Evolutionary conservation across 306 rosid genomes (phyloP).

Genomic region (Aeschynomene evenia): DNA sequence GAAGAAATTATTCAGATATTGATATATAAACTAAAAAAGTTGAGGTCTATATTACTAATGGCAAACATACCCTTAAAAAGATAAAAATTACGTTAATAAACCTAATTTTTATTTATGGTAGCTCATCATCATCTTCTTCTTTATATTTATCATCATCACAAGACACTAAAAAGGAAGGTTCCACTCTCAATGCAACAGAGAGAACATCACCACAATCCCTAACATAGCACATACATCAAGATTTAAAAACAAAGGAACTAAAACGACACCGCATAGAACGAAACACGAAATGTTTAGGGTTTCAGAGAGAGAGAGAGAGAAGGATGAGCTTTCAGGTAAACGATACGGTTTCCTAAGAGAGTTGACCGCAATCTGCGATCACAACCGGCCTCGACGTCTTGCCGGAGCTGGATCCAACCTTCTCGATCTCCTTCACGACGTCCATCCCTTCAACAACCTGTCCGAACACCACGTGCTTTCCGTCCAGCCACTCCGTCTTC

Average conservation of each 20-base stretch:
- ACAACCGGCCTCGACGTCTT: conserved; percentile 61
- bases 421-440: conserved; percentile 61
- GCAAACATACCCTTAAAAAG: too few species aligned
- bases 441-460: conserved; percentile 62
- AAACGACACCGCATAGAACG: conserved; percentile 19
- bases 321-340: neutral
- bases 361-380: conserved; percentile 80
- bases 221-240: neutral
- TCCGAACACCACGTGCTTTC: conserved; percentile 90
- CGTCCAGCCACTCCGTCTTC: conserved; percentile 91
- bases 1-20: too few species aligned
- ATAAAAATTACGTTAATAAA: neutral
- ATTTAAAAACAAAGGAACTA: neutral
- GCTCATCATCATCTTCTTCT: conserved; percentile 33
- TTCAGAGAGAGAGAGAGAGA: conserved; percentile 22
- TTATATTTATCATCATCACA: conserved; percentile 26
- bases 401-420: conserved; percentile 72
- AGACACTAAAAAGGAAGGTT: conserved; percentile 22
- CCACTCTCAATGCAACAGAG: conserved; percentile 4
- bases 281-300: neutral
- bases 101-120: conserved; percentile 45
- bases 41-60: too few species aligned
- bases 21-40: too few species aligned
- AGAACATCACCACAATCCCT: conserved; percentile 29
- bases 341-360: conserved; percentile 49